phyloP scores from a whole-genome alignment of 2,329 filamentous ascomycete genomes.

The Cladorrhinum sp. region DNA sequence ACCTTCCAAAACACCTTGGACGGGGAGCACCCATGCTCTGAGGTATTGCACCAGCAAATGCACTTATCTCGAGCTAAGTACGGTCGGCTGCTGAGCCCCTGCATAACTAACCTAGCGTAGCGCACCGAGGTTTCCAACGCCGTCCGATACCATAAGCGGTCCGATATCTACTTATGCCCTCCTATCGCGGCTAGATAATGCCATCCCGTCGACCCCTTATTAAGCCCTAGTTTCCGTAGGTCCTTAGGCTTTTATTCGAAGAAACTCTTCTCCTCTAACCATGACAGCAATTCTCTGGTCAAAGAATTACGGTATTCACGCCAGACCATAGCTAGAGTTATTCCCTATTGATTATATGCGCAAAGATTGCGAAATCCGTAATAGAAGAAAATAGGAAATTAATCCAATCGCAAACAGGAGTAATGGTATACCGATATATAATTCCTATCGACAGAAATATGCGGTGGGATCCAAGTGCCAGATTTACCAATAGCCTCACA shows the following conservation, averaged over 20 bases:
- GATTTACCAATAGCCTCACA: not conserved
- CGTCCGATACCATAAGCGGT: too few species aligned
- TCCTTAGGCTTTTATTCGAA: not conserved
- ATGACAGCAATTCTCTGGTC: not conserved
- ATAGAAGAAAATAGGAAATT: not conserved
- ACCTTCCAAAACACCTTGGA: not conserved
- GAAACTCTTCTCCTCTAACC: not conserved
- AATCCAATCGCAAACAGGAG: not conserved
- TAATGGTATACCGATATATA: not conserved
- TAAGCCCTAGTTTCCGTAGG: not conserved
- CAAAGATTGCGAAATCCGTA: not conserved
- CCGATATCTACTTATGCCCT: not conserved
- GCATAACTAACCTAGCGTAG: not conserved
- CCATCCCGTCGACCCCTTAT: not conserved
- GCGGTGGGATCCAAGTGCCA: not conserved
- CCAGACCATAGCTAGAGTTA: not conserved
- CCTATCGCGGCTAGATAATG: not conserved
- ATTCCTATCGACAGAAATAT: not conserved
- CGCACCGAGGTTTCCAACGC: too few species aligned
- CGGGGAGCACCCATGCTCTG: not conserved
- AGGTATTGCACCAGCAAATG: not conserved
- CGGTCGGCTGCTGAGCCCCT: not conserved
- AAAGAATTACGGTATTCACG: not conserved
- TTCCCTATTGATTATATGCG: not conserved
- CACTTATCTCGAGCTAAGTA: not conserved